Evolutionary conservation across 2,329 filamentous ascomycete genomes (phyloP).

Genomic region (Cladosporium sp.): DNA sequence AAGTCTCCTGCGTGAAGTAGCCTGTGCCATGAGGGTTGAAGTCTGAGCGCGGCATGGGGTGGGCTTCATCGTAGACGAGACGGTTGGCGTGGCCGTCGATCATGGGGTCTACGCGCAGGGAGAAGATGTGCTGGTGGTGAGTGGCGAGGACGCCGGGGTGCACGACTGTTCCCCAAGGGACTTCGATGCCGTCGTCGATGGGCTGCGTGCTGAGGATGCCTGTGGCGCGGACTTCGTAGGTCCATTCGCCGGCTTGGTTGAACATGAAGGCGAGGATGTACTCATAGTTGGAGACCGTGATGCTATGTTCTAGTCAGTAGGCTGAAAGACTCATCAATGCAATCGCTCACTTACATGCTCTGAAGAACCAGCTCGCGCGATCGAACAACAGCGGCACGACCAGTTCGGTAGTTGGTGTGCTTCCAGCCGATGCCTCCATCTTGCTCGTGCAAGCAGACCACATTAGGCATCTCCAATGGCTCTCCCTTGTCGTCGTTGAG

Average conservation of each 20-base stretch:
- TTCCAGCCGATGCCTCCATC: conserved; percentile 71
- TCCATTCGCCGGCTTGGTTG: conserved; percentile 68
- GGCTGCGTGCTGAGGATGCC: conserved; percentile 69
- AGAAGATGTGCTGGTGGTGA: conserved; percentile 77
- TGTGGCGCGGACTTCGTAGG: conserved; percentile 69
- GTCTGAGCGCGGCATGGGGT: conserved; percentile 60
- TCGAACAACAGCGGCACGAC: conserved; percentile 63
- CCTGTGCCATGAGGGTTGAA: conserved; percentile 59
- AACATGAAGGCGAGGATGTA: conserved; percentile 73
- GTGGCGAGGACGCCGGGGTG: conserved; percentile 68
- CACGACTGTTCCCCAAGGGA: conserved; percentile 69
- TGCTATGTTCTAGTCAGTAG: background rate
- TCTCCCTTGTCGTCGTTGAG: conserved; percentile 63
- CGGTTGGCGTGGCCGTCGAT: conserved; percentile 51
- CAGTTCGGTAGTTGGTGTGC: conserved; percentile 71
- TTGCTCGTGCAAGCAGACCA: conserved; percentile 70
- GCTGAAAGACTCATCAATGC: background rate
- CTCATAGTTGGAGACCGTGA: conserved; percentile 68
- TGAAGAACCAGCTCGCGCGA: conserved; percentile 68
- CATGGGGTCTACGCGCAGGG: conserved; percentile 51
- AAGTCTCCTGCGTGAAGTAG: conserved; percentile 51
- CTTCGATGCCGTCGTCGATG: conserved; percentile 64
- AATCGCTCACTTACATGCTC: conserved; percentile 49
- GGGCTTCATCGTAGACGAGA: conserved; percentile 55
- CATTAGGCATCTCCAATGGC: conserved; percentile 63